These are phyloP conservation scores for Berberis thunbergii DNA, from an alignment of 164 flowering plant species.

Conservation along the genomic window DNA sequence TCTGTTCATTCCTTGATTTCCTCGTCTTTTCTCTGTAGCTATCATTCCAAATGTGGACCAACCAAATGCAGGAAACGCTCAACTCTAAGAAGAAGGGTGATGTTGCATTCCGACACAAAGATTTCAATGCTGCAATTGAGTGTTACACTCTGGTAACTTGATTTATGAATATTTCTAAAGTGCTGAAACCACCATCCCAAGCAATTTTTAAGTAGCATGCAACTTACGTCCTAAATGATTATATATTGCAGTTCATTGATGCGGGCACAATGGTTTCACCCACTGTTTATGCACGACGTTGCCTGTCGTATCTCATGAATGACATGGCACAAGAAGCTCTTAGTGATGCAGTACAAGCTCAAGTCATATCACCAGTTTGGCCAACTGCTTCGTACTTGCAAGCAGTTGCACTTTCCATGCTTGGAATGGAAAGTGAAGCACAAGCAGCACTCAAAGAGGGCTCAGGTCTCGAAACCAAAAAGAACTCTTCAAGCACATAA, in stretches of 20 bases:
- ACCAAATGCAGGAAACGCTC: too few relatives aligned
- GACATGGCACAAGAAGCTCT: conserved; percentile 81
- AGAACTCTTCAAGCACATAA: conserved; percentile 13
- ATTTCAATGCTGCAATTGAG: too few relatives aligned
- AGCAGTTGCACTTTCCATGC: conserved; percentile 58
- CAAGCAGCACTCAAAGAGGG: conserved; percentile 73
- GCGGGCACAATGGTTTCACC: conserved; percentile 92
- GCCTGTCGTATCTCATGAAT: conserved; percentile 62
- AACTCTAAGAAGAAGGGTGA: too few relatives aligned
- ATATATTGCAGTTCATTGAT: conserved; percentile 65
- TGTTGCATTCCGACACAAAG: too few relatives aligned
- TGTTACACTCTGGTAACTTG: too few relatives aligned
- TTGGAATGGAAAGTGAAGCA: conserved; percentile 72
- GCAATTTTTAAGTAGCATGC: too few relatives aligned
- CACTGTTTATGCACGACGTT: conserved; percentile 85
- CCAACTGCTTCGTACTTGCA: conserved; percentile 77
- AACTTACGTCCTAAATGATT: too few relatives aligned
- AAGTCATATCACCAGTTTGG: conserved; percentile 75
- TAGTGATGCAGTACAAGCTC: conserved; percentile 81
- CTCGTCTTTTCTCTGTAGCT: too few relatives aligned
- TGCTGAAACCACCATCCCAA: too few relatives aligned
- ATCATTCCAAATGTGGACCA: too few relatives aligned
- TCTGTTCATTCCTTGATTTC: too few relatives aligned
- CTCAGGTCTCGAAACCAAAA: conserved; percentile 54
- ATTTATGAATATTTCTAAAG: too few relatives aligned